Percentiles rank a stretch among this genome's conserved stretches.
Conservation (phyloP, 306 rosid species). For the Sphenostylis stenocarpa region DNA sequence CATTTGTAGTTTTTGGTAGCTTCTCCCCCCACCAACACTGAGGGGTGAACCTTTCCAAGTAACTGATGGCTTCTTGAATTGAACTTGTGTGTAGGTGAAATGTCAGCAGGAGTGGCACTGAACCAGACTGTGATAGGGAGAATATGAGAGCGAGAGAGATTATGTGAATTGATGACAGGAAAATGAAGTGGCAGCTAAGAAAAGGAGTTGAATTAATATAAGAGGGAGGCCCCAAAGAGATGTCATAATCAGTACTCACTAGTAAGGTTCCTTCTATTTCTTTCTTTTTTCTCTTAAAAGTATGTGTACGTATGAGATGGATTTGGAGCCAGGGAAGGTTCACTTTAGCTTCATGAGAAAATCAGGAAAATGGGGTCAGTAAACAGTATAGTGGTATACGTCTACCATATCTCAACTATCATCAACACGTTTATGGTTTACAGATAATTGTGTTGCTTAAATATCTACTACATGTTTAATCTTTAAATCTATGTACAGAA, state of each 20-base stretch:
- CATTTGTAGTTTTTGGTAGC: conserved; percentile 34
- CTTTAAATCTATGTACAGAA: background rate
- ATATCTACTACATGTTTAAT: background rate
- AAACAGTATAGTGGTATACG: background rate
- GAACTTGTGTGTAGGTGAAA: conserved; percentile 17
- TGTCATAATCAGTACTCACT: conserved; percentile 41
- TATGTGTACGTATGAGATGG: background rate
- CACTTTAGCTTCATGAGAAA: conserved; percentile 27
- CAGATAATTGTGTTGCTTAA: background rate
- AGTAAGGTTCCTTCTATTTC: conserved; percentile 16
- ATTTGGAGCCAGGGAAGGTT: conserved; percentile 25
- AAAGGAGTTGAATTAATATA: conserved; percentile 50
- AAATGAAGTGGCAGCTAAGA: conserved; percentile 59
- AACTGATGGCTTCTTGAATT: conserved; percentile 33
- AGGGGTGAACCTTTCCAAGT: conserved; percentile 24
- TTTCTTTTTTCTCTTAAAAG: background rate
- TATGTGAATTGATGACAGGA: conserved; percentile 38
- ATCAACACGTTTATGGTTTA: background rate
- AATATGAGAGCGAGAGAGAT: conserved; percentile 39
- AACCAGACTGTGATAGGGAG: conserved; percentile 33
- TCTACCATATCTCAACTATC: too few species aligned
- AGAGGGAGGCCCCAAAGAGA: conserved; percentile 45
- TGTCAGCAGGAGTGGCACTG: conserved; percentile 42
- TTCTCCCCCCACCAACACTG: conserved; percentile 9
- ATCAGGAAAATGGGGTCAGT: conserved; percentile 19